These are phyloP conservation scores for Chlamydomonas applanata DNA, from an alignment of 139 green algal species.

Conservation along the genomic window DNA sequence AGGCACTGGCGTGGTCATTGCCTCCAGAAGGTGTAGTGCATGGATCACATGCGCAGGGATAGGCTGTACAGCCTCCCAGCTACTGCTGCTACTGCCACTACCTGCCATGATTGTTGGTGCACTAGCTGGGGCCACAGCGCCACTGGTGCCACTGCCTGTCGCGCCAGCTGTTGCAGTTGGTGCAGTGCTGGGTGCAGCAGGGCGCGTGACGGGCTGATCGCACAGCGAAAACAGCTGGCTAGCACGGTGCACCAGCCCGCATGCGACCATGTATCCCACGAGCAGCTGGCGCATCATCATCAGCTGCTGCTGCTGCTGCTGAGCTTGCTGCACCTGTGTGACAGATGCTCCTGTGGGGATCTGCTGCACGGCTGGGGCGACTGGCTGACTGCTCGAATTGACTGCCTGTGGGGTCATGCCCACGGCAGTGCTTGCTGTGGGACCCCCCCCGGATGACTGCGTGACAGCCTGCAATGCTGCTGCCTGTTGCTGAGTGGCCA, in stretches of 20 bases:
- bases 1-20: not conserved
- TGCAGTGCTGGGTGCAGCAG: not conserved
- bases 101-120: not conserved
- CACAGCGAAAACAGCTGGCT: conserved; percentile 59
- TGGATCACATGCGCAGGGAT: conserved; percentile 24
- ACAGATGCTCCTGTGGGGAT: too few species aligned
- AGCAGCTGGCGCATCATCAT: conserved; percentile 3
- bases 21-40: conserved; percentile 9
- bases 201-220: conserved; percentile 34
- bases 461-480: too few species aligned
- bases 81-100: not conserved
- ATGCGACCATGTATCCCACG: conserved; percentile 43
- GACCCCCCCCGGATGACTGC: too few species aligned
- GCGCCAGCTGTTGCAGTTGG: not conserved
- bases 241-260: conserved; percentile 46
- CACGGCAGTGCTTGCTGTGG: too few species aligned
- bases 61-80: conserved; percentile 6
- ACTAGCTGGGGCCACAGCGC: conserved; percentile 16
- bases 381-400: not conserved
- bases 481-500: too few species aligned
- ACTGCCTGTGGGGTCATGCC: not conserved
- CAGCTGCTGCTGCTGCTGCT: conserved; percentile 9
- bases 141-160: not conserved
- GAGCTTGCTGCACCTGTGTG: not conserved
- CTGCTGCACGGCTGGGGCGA: too few species aligned